These are phyloP conservation scores for Aspergillus affinis DNA, from an alignment of 495 filamentous ascomycete genomes.

Conservation along the genomic window DNA sequence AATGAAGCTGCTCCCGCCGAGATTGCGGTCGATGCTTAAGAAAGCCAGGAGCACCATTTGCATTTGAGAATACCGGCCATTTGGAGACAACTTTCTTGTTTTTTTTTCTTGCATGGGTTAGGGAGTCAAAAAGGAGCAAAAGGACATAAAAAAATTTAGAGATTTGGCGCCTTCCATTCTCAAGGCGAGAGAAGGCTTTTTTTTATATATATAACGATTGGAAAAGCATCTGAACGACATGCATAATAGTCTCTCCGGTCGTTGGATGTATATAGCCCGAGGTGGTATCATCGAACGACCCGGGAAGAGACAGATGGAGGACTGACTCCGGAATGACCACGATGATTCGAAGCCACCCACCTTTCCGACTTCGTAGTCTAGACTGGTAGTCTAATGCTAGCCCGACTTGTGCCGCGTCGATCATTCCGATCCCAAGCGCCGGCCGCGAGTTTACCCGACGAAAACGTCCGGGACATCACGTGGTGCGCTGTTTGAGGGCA, in stretches of 20 bases:
- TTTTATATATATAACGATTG: neutral
- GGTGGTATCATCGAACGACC: too few species aligned
- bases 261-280: too few species aligned
- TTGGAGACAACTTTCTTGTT: neutral
- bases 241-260: neutral
- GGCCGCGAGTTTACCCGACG: slow-evolving; percentile 27
- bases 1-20: slow-evolving; percentile 15
- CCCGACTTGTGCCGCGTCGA: neutral
- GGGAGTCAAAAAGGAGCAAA: slow-evolving; percentile 6
- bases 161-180: neutral
- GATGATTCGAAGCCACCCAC: neutral
- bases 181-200: neutral
- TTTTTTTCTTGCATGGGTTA: neutral
- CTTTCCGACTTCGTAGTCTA: too few species aligned
- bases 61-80: neutral
- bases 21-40: slow-evolving; percentile 16
- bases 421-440: neutral
- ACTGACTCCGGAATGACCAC: too few species aligned
- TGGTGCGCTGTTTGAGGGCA: slow-evolving; percentile 5
- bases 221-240: neutral
- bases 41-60: neutral
- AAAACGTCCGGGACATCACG: slow-evolving; percentile 22
- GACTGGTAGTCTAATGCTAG: too few species aligned
- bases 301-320: too few species aligned
- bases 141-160: slow-evolving; percentile 6